A percentile compares a stretch with the other conserved stretches of the same genome.
phyloP scores from a whole-genome alignment of 2,329 filamentous ascomycete species.

The Thyridium curvatum region DNA sequence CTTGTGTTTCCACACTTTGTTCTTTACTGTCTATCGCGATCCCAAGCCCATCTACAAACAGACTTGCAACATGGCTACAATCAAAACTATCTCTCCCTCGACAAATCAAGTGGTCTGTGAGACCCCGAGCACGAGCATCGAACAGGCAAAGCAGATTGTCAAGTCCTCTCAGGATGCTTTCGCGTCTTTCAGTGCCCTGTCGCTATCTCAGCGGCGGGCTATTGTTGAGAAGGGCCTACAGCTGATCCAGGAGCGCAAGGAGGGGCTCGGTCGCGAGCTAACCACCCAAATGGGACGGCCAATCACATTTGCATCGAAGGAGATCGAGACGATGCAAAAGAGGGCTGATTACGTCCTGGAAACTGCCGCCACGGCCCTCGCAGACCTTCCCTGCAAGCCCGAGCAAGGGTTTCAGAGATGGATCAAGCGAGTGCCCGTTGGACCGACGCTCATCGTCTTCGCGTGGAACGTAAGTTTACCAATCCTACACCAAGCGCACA shows the following conservation, averaged over 20 bases:
- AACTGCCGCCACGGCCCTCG: conserved; percentile 70
- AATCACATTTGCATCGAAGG: conserved; percentile 77
- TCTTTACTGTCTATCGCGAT: too few relatives aligned
- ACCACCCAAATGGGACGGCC: conserved; percentile 95
- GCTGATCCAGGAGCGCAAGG: conserved; percentile 62
- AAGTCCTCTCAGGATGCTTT: conserved; percentile 69
- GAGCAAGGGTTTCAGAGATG: conserved; percentile 88
- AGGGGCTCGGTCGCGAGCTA: conserved; percentile 77
- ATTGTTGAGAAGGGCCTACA: conserved; percentile 77
- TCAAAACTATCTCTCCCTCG: conserved; percentile 80
- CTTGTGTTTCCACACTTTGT: too few relatives aligned
- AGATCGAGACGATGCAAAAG: conserved; percentile 79
- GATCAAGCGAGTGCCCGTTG: conserved; percentile 81
- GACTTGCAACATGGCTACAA: too few relatives aligned
- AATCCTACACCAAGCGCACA: too few relatives aligned
- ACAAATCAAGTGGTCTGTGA: conserved; percentile 81
- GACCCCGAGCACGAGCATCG: conserved; percentile 64
- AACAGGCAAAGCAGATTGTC: conserved; percentile 68
- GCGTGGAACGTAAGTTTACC: conserved; percentile 78
- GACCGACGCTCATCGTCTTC: conserved; percentile 86
- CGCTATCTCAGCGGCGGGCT: conserved; percentile 66
- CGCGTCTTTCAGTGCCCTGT: conserved; percentile 67
- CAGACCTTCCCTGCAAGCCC: conserved; percentile 73
- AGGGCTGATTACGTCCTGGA: conserved; percentile 81
- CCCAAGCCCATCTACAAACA: too few relatives aligned